Conservation (phyloP, 768 basidiomycete species). For the Amanita polypyramis region DNA sequence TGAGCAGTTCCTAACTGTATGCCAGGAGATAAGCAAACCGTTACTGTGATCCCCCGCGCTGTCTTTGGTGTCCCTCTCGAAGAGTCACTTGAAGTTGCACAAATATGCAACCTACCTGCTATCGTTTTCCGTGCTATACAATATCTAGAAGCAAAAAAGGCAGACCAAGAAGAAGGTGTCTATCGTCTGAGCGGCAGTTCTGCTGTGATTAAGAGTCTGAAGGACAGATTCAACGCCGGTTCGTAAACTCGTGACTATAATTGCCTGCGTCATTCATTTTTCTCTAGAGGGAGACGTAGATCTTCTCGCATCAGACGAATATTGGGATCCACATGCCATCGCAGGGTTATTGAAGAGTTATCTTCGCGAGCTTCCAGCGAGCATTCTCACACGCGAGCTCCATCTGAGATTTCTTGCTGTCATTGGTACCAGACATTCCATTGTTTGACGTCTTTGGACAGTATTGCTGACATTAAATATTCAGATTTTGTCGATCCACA, state of each 20-base stretch:
- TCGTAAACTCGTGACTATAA: constrained; percentile 17
- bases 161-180: constrained; percentile 95
- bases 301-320: constrained; percentile 78
- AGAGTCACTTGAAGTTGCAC: constrained; percentile 80
- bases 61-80: constrained; percentile 87
- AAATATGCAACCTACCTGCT: constrained; percentile 86
- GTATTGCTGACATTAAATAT: constrained; percentile 8
- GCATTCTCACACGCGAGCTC: constrained; percentile 85
- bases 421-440: constrained; percentile 57
- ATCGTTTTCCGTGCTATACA: constrained; percentile 94
- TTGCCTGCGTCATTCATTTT: constrained; percentile 6
- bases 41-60: constrained; percentile 40
- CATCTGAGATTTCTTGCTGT: constrained; percentile 88
- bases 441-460: constrained; percentile 4
- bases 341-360: constrained; percentile 91
- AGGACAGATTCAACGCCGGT: constrained; percentile 90
- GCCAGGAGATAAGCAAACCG: constrained; percentile 27
- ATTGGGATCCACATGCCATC: constrained; percentile 97
- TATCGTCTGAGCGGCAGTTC: constrained; percentile 93
- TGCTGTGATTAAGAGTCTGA: constrained; percentile 87
- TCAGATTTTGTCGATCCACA: constrained; percentile 82
- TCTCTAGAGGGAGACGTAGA: constrained; percentile 90
- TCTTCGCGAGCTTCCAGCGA: constrained; percentile 86
- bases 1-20: neutral
- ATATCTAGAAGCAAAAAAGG: constrained; percentile 88